Evolutionary conservation across 371 early-diverging fungal genomes (phyloP), one percentile per base, ranked within the genome.

Genomic region (Apophysomyces sp.): DNA sequence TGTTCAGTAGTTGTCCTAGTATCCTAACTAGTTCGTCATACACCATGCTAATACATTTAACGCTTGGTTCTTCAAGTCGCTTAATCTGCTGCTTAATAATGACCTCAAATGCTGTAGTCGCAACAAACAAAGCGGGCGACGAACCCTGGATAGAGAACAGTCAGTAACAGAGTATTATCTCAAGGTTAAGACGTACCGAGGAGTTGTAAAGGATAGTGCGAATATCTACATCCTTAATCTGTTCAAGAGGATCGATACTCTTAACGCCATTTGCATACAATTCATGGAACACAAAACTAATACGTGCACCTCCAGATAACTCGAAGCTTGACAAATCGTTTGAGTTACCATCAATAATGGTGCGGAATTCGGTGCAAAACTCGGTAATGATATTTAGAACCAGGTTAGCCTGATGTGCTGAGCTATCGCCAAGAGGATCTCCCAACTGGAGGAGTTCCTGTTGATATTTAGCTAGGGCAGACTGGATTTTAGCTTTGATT

Each of bases 201-300:
- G 98, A 97, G 80, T 99, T 99, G 83, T 98, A 98, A 37, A 99
- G 78, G 53, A 98, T 93, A 5, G 95, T 98, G 61, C 99, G 91
- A 72, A 99, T 99, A 75, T 99, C 98, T 0, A 90, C 88, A 76
- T 99, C 99, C 69, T 98, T 97, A 69, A 97, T 89, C 66, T 96
- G 94, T 60, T 97, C 98, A 55, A 99, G 92, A 9, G 98, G 96
- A 74, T 99, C 97, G 68, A 99, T 86, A 26, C 85, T 80, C 58
- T 94, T 92, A 67, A 99, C 86, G 41, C 94, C 97, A 66, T 87
- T 87, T n/a, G 92, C 81, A 70, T 89, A 99, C 44, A 98, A 88
- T 68, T 96, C 96, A 74, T 99, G 98, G 79, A 99, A 97, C 41
- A 99, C 98, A 86, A 95, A 99, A 66, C 92, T 89, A 58, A 99